phyloP scores from a whole-genome alignment of 139 green algal species.

The Choricystis sp. region DNA sequence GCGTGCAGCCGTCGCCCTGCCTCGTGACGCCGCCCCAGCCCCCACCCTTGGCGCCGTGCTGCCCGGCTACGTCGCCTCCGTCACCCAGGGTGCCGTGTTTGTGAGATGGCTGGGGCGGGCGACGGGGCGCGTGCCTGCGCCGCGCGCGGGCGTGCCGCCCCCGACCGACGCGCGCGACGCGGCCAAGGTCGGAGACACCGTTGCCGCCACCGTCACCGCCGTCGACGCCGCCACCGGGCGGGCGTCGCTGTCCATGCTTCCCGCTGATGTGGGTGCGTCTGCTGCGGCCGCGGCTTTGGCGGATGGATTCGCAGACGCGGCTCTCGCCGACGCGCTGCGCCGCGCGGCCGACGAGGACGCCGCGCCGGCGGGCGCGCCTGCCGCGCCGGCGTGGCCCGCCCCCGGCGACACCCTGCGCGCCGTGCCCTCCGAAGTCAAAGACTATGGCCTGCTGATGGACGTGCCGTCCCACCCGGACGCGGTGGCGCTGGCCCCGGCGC shows the following conservation, averaged over 20 bases:
- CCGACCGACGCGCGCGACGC: background rate
- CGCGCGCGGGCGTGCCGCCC: background rate
- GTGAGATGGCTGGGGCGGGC: slow-evolving; percentile 27
- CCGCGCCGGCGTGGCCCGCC: background rate
- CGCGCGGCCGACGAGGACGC: too few species aligned
- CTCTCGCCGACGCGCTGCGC: background rate
- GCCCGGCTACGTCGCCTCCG: slow-evolving; percentile 61
- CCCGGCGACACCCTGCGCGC: slow-evolving; percentile 4
- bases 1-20: slow-evolving; percentile 11
- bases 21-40: slow-evolving; percentile 22
- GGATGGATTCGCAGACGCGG: too few species aligned
- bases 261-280: background rate
- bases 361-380: background rate
- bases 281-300: too few species aligned
- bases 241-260: background rate
- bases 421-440: background rate
- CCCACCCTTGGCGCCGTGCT: slow-evolving; percentile 29
- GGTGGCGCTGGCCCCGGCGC: background rate
- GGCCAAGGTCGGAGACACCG: too few species aligned
- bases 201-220: background rate
- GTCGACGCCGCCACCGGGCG: background rate
- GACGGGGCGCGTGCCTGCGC: background rate
- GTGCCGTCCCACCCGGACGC: background rate
- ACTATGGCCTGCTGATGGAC: background rate
- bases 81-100: slow-evolving; percentile 57